phyloP scores from a whole-genome alignment of 2,329 filamentous ascomycete genomes.

The Fusarium tricinctum region DNA sequence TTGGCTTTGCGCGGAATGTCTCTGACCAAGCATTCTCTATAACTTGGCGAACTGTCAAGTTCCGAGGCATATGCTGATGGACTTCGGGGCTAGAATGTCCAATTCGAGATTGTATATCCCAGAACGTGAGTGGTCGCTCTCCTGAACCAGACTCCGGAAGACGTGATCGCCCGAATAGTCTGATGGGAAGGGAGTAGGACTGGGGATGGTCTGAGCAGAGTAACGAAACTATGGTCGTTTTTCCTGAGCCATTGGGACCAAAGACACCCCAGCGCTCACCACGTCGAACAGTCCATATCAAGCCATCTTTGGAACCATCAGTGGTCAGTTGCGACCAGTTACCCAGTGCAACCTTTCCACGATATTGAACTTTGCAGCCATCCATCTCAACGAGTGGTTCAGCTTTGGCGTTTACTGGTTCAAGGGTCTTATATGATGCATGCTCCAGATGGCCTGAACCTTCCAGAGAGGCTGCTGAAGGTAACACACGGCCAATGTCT shows the following conservation, averaged over 20 bases:
- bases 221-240: slow-evolving; percentile 92
- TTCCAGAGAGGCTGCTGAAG: slow-evolving; percentile 41
- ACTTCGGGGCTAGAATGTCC: slow-evolving; percentile 96
- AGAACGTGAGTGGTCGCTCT: slow-evolving; percentile 83
- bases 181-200: slow-evolving; percentile 89
- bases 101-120: slow-evolving; percentile 90
- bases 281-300: slow-evolving; percentile 85
- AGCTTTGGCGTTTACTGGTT: slow-evolving; percentile 57
- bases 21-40: slow-evolving; percentile 92
- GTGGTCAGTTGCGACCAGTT: slow-evolving; percentile 77
- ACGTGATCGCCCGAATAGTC: slow-evolving; percentile 85
- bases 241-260: slow-evolving; percentile 93
- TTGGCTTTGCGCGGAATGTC: slow-evolving; percentile 81
- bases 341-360: slow-evolving; percentile 81
- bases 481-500: slow-evolving; percentile 64
- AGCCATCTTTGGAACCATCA: slow-evolving; percentile 68
- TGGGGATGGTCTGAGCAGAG: slow-evolving; percentile 97
- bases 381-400: slow-evolving; percentile 88
- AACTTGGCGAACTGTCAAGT: slow-evolving; percentile 78
- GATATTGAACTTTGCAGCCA: slow-evolving; percentile 85
- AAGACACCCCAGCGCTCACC: slow-evolving; percentile 94
- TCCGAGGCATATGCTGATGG: slow-evolving; percentile 89
- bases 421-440: slow-evolving; percentile 35
- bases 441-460: slow-evolving; percentile 14
- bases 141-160: slow-evolving; percentile 78